These are phyloP conservation scores for Bremia lactucae DNA, from an alignment of 352 stramenopile species.

Conservation along the genomic window DNA sequence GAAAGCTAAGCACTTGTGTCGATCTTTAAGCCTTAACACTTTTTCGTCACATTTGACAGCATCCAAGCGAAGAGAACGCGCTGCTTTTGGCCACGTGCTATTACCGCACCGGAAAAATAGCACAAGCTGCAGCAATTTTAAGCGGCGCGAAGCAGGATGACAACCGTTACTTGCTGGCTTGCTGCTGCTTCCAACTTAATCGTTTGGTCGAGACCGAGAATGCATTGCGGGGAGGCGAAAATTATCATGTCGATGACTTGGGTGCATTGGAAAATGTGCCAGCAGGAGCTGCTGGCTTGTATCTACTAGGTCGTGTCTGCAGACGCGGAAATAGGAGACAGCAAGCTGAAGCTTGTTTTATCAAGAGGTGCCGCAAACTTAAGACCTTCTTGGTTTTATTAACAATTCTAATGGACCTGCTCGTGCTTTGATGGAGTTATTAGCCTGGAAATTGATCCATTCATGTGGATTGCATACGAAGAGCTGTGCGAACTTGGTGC, in stretches of 20 bases:
- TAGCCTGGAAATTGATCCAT: conserved; percentile 85
- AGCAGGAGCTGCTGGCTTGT: conserved; percentile 86
- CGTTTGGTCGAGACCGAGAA: conserved; percentile 85
- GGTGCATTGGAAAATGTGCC: conserved; percentile 23
- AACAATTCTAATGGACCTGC: not conserved
- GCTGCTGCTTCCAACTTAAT: conserved; percentile 66
- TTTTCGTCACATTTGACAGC: conserved; percentile 28
- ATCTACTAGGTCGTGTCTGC: conserved; percentile 89
- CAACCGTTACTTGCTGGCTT: conserved; percentile 59
- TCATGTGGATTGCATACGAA: conserved; percentile 89
- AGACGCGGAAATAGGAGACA: conserved; percentile 79
- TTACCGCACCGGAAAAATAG: conserved; percentile 39
- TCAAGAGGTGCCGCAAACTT: conserved; percentile 41
- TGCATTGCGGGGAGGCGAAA: conserved; percentile 60
- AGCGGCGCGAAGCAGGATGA: conserved; percentile 23
- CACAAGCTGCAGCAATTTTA: conserved; percentile 47
- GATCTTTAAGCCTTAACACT: conserved; percentile 6
- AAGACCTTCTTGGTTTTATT: not conserved
- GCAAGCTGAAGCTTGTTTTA: conserved; percentile 86
- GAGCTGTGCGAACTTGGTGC: conserved; percentile 88
- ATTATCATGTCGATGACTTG: conserved; percentile 12
- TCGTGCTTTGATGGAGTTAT: conserved; percentile 7
- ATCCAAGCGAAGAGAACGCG: conserved; percentile 41
- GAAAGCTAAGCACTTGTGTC: too few relatives aligned
- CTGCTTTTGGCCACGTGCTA: conserved; percentile 56